phyloP scores from a whole-genome alignment of 495 filamentous ascomycete genomes.

The Aspergillus taichungensis region DNA sequence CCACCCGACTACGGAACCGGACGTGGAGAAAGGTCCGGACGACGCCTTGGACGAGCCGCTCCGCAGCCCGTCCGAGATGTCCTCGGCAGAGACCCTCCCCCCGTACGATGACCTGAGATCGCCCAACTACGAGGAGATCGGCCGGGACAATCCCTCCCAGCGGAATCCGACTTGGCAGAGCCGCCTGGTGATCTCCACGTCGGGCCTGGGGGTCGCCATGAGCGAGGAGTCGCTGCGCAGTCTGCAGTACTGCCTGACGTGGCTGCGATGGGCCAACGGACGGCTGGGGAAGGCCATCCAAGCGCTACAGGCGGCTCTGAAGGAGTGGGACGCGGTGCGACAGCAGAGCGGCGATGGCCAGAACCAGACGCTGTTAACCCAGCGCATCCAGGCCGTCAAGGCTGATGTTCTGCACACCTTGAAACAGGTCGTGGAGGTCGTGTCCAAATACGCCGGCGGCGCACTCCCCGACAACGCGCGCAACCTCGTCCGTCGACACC shows the following conservation, averaged over 20 bases:
- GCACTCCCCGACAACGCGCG: slow-evolving; percentile 78
- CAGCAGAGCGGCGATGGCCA: slow-evolving; percentile 16
- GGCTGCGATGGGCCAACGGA: slow-evolving; percentile 68
- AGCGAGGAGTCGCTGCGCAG: slow-evolving; percentile 71
- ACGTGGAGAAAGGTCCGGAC: slow-evolving; percentile 6
- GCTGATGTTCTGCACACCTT: slow-evolving; percentile 68
- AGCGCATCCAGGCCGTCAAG: slow-evolving; percentile 59
- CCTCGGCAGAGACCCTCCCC: slow-evolving; percentile 59
- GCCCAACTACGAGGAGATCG: slow-evolving; percentile 57
- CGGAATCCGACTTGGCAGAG: slow-evolving; percentile 59
- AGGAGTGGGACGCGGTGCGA: slow-evolving; percentile 57
- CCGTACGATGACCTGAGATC: slow-evolving; percentile 71
- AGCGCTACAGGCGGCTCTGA: slow-evolving; percentile 59
- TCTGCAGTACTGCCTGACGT: slow-evolving; percentile 66
- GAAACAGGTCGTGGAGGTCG: slow-evolving; percentile 64
- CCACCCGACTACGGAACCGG: slow-evolving; percentile 18
- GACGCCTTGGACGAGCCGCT: slow-evolving; percentile 11
- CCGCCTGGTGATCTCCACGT: slow-evolving; percentile 72
- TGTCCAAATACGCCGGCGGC: slow-evolving; percentile 76
- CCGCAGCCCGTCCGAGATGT: slow-evolving; percentile 36
- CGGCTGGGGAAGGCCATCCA: slow-evolving; percentile 61
- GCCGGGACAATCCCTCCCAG: slow-evolving; percentile 19
- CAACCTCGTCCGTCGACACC: slow-evolving; percentile 65
- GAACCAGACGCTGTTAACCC: slow-evolving; percentile 34
- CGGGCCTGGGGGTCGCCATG: slow-evolving; percentile 77